Base-by-base conservation (phyloP, 2,329 filamentous ascomycete genomes). In the Cercospora brassicicola region DNA sequence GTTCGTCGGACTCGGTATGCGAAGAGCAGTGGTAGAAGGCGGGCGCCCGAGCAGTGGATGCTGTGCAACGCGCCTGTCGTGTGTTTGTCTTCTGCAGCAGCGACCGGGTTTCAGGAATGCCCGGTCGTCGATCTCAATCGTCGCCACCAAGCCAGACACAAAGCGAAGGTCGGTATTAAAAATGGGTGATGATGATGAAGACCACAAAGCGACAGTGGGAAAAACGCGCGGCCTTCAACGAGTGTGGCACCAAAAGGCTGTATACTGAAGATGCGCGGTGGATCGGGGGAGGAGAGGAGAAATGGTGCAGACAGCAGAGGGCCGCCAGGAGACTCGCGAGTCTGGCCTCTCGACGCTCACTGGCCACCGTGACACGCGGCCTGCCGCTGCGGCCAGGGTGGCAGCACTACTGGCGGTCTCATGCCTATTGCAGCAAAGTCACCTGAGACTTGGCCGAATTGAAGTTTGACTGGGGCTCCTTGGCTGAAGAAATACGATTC, bases 131-230 rank as follows among this genome's bases (percentile, higher is more conserved):
- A 64, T 57, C 51, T 33, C 55, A 59, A 59, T 36, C 15, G 55
- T 51, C 42, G 30, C 64, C 55, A 62, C 62, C 62, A 65, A 59
- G 55, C 61, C 59, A n/a, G 51, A 42, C 30, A 53, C 48, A 64
- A 67, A 67, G 42, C 66, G 42, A 64, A 48, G 28, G 66, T 61
- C 26, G 66, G 42, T 55, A 42, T 45, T 42, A 59, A 53, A 63
- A 31, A 39, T 48, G 23, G 28, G 15, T 10, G 36, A 56, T 55
- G 30, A 36, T 57, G 45, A 55, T 55, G 56, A 42, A 45, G 20
- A 59, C 42, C 42, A 67, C 39, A 64, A 67, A 67, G 65, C 65
- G 65, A 67, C 31, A 20, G 64, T 55, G 11, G n/a, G 36, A 45
- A 18, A 48, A 31, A 42, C 48, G 57, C 62, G 56, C 31, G 36